Evolutionary conservation across 129 eudicot species (phyloP).

Genomic region (Artemisia tridentata): DNA sequence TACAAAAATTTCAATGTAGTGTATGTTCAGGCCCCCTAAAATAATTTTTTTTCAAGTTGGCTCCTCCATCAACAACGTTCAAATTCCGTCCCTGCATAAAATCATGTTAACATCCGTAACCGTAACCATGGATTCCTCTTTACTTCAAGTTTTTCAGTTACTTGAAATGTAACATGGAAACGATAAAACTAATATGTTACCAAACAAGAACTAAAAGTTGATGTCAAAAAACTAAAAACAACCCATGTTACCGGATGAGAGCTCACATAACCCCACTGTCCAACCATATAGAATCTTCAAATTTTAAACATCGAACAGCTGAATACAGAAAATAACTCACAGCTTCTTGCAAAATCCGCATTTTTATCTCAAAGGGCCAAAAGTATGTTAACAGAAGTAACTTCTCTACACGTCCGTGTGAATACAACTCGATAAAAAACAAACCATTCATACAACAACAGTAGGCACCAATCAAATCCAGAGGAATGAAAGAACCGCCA

Average conservation of each 20-base stretch:
- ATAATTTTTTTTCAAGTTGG: no score
- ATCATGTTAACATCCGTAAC: no score
- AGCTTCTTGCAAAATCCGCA: conserved; percentile 23
- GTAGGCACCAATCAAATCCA: conserved; percentile 23
- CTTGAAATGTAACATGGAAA: neutral
- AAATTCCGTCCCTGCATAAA: no score
- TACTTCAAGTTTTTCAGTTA: no score
- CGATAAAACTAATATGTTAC: neutral
- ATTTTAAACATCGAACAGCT: neutral
- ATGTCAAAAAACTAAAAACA: neutral
- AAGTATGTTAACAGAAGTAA: conserved; percentile 22
- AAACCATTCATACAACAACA: conserved; percentile 5
- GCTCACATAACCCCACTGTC: neutral
- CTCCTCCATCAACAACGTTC: no score
- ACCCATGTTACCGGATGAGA: neutral
- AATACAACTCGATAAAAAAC: conserved; percentile 14
- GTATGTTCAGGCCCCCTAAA: no score
- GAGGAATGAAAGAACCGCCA: conserved; percentile 35
- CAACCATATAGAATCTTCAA: neutral
- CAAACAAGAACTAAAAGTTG: neutral
- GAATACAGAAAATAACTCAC: conserved; percentile 2
- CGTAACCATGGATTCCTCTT: no score
- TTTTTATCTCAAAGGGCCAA: conserved; percentile 15
- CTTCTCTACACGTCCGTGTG: conserved; percentile 19
- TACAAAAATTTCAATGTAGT: no score